Evolutionary conservation across 805 yeast genomes (phyloP).

Genomic region (Barnettozyma salicaria): DNA sequence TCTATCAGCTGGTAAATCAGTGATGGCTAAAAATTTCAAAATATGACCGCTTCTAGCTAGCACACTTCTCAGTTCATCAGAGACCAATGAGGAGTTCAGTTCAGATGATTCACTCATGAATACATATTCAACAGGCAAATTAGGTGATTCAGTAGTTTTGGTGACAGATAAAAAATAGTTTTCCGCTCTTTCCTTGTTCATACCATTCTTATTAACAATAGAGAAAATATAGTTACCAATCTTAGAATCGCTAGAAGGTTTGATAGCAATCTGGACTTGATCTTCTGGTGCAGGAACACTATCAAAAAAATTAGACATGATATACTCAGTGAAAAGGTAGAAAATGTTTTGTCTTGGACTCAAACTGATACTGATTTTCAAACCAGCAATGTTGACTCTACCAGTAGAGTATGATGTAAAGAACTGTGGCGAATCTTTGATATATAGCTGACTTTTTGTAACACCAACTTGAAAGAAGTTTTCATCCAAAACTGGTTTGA

Average conservation of each 20-base stretch:
- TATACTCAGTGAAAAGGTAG: conserved; percentile 56
- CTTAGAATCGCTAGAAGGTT: conserved; percentile 37
- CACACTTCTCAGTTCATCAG: conserved; percentile 41
- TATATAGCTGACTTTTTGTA: conserved; percentile 36
- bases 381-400: conserved; percentile 63
- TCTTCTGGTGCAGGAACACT: conserved; percentile 52
- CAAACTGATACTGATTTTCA: conserved; percentile 57
- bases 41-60: conserved; percentile 38
- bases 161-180: conserved; percentile 83
- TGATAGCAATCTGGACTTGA: conserved; percentile 54
- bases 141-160: conserved; percentile 65
- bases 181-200: conserved; percentile 69
- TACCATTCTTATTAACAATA: conserved; percentile 74
- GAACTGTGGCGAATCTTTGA: conserved; percentile 58
- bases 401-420: conserved; percentile 78
- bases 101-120: conserved; percentile 89
- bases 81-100: conserved; percentile 59
- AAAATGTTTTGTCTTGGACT: conserved; percentile 77
- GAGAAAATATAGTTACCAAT: conserved; percentile 63
- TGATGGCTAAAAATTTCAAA: conserved; percentile 66
- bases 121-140: conserved; percentile 69
- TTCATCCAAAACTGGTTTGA: conserved; percentile 46
- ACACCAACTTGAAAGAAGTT: conserved; percentile 81
- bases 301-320: conserved; percentile 53
- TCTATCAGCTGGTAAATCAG: conserved; percentile 75